Evolutionary conservation across 352 stramenopile species (phyloP).

Genomic region (Nothophytophthora sp.): DNA sequence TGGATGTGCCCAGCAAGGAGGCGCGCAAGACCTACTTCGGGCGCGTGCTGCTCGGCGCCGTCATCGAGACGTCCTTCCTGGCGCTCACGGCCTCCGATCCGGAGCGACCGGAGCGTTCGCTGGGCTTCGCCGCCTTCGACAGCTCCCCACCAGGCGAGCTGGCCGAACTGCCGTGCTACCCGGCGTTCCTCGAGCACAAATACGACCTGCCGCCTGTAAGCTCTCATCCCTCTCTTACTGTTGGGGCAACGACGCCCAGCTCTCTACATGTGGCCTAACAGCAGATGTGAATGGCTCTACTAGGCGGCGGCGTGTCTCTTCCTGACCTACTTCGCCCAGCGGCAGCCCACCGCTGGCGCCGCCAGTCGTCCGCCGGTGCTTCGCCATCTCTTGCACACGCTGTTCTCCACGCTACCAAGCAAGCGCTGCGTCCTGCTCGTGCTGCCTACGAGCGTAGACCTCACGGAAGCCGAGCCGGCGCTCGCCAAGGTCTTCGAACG

Average conservation of each 20-base stretch:
- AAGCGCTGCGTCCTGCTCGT: conserved; percentile 49
- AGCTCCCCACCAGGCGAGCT: conserved; percentile 47
- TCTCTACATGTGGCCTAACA: background rate
- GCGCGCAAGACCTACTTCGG: conserved; percentile 70
- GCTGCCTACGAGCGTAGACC: conserved; percentile 43
- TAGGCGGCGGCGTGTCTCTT: conserved; percentile 55
- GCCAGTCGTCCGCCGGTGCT: conserved; percentile 42
- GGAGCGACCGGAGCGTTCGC: conserved; percentile 42
- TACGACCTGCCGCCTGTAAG: conserved; percentile 55
- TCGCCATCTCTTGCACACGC: conserved; percentile 52
- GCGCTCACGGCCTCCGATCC: conserved; percentile 64
- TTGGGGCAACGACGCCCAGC: too few species aligned
- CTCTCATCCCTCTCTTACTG: background rate
- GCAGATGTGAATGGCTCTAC: background rate
- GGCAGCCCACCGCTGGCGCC: conserved; percentile 28
- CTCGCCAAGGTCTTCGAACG: conserved; percentile 65
- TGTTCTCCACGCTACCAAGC: conserved; percentile 46
- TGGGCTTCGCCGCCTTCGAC: conserved; percentile 73
- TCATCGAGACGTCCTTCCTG: conserved; percentile 79
- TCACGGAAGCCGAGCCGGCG: conserved; percentile 41
- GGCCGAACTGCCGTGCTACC: conserved; percentile 29
- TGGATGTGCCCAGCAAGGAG: conserved; percentile 61
- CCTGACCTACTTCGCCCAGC: conserved; percentile 58
- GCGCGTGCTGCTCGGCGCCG: conserved; percentile 40
- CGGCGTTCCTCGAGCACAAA: conserved; percentile 48